Percentiles rank a stretch among this genome's conserved stretches.
Conservation (phyloP, 257 asterid species). For the Orobanche coerulescens region DNA sequence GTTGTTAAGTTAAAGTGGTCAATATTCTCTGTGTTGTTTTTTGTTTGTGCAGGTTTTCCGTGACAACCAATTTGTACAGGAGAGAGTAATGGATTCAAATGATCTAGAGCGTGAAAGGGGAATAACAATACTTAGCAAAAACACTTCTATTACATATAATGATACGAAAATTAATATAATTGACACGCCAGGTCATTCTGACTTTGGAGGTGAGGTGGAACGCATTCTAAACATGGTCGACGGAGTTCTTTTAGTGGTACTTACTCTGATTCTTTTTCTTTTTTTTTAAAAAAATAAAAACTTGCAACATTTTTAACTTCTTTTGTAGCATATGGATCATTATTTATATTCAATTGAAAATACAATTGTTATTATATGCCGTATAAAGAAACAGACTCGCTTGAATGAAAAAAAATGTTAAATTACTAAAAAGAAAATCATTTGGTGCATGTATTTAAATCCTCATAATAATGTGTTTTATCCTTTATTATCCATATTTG, state of each 20-base stretch:
- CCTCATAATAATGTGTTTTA: not conserved
- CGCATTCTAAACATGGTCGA: slow-evolving; percentile 99
- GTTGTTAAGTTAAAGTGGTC: slow-evolving; percentile 1
- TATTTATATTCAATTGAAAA: not conserved
- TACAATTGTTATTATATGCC: not conserved
- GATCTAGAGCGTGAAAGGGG: slow-evolving; percentile 99
- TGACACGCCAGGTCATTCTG: slow-evolving; percentile 99
- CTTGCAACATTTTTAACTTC: not conserved
- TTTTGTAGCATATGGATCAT: not conserved
- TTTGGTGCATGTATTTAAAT: not conserved
- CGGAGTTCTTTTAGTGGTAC: slow-evolving; percentile 98
- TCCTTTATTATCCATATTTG: not conserved
- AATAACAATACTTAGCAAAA: slow-evolving; percentile 95
- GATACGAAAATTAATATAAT: slow-evolving; percentile 87
- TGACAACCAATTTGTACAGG: slow-evolving; percentile 85
- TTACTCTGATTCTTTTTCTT: not conserved
- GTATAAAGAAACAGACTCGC: not conserved
- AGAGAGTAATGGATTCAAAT: slow-evolving; percentile 97
- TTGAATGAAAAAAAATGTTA: not conserved
- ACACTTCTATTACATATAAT: slow-evolving; percentile 82
- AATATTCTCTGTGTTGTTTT: slow-evolving; percentile 11
- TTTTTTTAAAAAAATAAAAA: not conserved
- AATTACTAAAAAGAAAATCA: no score
- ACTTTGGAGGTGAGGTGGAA: slow-evolving; percentile 99
- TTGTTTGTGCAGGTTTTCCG: slow-evolving; percentile 76